Evolutionary conservation across 1,139 yeast species (phyloP).

Genomic region (Saccharomyces hybrid): DNA sequence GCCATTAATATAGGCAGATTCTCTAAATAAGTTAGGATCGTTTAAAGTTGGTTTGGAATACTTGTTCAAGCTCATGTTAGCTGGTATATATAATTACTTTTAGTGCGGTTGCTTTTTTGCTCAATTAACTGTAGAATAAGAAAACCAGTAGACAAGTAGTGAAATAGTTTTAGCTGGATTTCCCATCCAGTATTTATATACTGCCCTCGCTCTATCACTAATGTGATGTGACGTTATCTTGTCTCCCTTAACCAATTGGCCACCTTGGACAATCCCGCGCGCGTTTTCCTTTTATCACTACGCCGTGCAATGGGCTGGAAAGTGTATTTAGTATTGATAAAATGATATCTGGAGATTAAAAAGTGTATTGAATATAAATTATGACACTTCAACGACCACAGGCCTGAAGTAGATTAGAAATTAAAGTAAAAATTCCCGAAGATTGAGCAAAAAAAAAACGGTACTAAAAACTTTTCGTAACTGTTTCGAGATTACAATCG

Average conservation of each 20-base stretch:
- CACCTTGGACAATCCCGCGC: background rate
- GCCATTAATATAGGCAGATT: conserved; percentile 62
- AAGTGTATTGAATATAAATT: background rate
- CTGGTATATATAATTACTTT: background rate
- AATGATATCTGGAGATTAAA: background rate
- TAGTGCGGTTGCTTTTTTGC: background rate
- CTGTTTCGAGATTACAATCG: background rate
- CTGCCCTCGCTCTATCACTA: background rate
- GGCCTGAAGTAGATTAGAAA: background rate
- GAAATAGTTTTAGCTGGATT: background rate
- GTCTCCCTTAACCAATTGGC: background rate
- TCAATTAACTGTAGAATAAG: background rate
- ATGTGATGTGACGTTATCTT: background rate
- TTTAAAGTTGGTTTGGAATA: conserved; percentile 32
- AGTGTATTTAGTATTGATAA: background rate
- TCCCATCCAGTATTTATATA: background rate
- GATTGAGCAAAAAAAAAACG: background rate
- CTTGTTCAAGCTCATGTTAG: background rate
- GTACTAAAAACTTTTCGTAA: background rate
- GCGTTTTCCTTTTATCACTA: background rate
- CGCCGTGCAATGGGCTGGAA: background rate
- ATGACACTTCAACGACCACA: background rate
- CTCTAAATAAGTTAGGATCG: conserved; percentile 49
- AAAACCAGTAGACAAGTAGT: background rate
- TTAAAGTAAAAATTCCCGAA: background rate